phyloP scores from a whole-genome alignment of 345 rosid species.

The Citrus sp. region DNA sequence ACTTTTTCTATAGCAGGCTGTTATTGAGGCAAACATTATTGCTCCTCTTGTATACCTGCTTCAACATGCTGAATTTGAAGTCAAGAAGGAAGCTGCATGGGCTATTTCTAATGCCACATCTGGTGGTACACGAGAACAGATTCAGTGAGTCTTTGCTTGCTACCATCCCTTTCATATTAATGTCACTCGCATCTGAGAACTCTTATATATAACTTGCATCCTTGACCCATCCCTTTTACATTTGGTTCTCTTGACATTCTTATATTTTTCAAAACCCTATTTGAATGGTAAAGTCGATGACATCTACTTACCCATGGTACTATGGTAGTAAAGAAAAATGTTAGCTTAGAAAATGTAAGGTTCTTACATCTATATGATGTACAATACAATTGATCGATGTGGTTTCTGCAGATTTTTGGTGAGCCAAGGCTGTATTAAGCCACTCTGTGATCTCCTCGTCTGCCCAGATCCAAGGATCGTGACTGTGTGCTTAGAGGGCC shows the following conservation, averaged over 20 bases:
- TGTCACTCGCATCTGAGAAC: background rate
- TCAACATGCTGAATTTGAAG: constrained; percentile 35
- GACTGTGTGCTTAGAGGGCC: constrained; percentile 35
- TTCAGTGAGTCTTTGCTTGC: constrained; percentile 11
- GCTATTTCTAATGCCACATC: constrained; percentile 42
- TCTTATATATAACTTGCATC: background rate
- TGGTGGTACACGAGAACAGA: constrained; percentile 35
- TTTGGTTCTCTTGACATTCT: background rate
- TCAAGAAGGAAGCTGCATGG: constrained; percentile 48
- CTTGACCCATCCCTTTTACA: background rate
- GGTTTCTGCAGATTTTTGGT: constrained; percentile 30
- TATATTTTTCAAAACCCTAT: background rate
- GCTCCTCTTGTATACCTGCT: constrained; percentile 38
- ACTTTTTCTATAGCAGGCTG: constrained; percentile 24
- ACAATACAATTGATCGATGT: background rate
- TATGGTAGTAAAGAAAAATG: background rate
- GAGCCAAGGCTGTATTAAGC: constrained; percentile 40
- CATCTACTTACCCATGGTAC: background rate
- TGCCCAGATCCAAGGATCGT: constrained; percentile 33
- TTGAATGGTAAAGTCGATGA: background rate
- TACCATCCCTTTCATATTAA: background rate
- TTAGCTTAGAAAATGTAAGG: background rate
- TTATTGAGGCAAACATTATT: constrained; percentile 35
- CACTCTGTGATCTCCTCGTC: constrained; percentile 35
- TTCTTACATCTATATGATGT: background rate